Conservation (phyloP, 176 grass and related monocot genomes). For the Neostapfia colusana region DNA sequence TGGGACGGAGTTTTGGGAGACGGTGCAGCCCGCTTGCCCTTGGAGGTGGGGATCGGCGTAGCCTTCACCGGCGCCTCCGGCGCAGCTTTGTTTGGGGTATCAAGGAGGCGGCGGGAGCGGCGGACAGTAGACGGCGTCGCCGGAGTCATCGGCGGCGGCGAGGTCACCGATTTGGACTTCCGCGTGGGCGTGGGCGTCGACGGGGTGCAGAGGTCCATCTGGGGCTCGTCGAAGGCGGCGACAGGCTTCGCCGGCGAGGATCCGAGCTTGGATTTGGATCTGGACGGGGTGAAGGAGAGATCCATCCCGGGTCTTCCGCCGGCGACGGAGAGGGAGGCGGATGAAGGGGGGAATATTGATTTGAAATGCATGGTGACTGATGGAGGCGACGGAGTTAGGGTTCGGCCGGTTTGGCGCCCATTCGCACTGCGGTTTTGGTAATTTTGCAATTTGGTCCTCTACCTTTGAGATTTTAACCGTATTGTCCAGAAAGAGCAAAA, state of each 20-base stretch:
- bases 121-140: slow-evolving; percentile 46
- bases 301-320: slow-evolving; percentile 49
- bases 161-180: slow-evolving; percentile 20
- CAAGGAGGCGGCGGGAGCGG: slow-evolving; percentile 57
- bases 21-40: slow-evolving; percentile 33
- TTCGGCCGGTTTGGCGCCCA: slow-evolving; percentile 40
- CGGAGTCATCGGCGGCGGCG: slow-evolving; percentile 40
- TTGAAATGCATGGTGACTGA: slow-evolving; percentile 35
- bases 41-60: slow-evolving; percentile 35
- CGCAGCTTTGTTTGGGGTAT: slow-evolving; percentile 34
- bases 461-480: not conserved
- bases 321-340: slow-evolving; percentile 24
- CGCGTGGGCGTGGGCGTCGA: slow-evolving; percentile 47
- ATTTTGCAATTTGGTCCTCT: not conserved
- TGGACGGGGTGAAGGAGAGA: slow-evolving; percentile 42
- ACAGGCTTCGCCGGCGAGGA: slow-evolving; percentile 36
- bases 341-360: not conserved
- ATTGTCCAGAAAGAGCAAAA: no score
- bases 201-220: slow-evolving; percentile 58
- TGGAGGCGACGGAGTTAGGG: slow-evolving; percentile 12
- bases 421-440: not conserved
- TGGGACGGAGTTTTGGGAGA: slow-evolving; percentile 49
- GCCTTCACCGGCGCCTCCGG: slow-evolving; percentile 12
- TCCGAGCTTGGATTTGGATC: slow-evolving; percentile 27
- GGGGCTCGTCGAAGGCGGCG: not conserved